Percentiles rank a stretch among this genome's conserved stretches.
Conservation (phyloP, 768 basidiomycete genomes). For the Pulveroboletus sp. region DNA sequence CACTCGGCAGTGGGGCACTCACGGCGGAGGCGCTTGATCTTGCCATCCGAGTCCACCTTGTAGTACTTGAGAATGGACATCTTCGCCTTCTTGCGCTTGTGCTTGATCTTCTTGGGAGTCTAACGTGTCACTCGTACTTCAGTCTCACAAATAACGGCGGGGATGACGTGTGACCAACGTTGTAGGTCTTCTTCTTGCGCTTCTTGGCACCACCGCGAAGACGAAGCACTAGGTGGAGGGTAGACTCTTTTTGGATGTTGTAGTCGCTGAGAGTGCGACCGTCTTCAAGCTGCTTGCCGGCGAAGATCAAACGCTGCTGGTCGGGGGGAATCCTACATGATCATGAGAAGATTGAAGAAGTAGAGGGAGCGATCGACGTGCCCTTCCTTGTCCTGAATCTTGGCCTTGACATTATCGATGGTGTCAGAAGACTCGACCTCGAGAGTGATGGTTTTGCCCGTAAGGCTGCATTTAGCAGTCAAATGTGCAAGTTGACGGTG, state of each 20-base stretch:
- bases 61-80: conserved; percentile 99
- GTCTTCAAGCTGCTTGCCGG: conserved; percentile 99
- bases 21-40: conserved; percentile 98
- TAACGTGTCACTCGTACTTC: conserved; percentile 24
- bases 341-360: conserved; percentile 1
- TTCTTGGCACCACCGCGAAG: conserved; percentile 99
- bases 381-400: conserved; percentile 98
- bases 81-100: conserved; percentile 99
- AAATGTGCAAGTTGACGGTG: background rate
- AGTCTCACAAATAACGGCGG: background rate
- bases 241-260: conserved; percentile 99
- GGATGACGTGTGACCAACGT: conserved; percentile 47
- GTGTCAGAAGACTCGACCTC: conserved; percentile 97
- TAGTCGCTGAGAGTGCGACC: conserved; percentile 93
- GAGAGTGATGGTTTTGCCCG: conserved; percentile 98
- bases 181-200: conserved; percentile 99
- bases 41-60: conserved; percentile 99
- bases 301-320: conserved; percentile 98
- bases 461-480: conserved; percentile 58
- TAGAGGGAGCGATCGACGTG: conserved; percentile 29
- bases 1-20: conserved; percentile 87
- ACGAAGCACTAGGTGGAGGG: conserved; percentile 94
- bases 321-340: conserved; percentile 74
- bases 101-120: conserved; percentile 99
- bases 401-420: conserved; percentile 97